phyloP scores from a whole-genome alignment of 441 rosid species.

The Pelargonium citronellum region DNA sequence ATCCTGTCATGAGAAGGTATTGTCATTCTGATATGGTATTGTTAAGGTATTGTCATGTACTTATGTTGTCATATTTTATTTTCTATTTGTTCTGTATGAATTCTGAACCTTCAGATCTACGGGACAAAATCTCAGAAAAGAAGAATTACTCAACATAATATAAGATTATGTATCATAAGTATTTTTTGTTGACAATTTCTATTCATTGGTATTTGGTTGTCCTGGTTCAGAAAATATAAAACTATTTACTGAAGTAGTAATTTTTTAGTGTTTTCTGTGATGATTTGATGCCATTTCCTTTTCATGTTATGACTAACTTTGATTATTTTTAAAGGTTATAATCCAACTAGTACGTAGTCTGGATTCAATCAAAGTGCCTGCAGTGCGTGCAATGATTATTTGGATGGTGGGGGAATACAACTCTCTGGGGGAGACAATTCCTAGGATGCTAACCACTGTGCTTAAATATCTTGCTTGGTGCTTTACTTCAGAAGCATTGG shows the following conservation, averaged over 20 bases:
- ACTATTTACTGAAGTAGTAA: not conserved
- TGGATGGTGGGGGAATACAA: slow-evolving; percentile 92
- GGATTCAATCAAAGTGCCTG: slow-evolving; percentile 77
- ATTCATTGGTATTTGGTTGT: not conserved
- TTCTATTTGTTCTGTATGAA: slow-evolving; percentile 7
- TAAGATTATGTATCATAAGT: too few species aligned
- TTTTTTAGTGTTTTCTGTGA: not conserved
- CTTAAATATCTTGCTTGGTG: slow-evolving; percentile 87
- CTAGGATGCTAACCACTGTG: slow-evolving; percentile 64
- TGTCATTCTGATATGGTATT: slow-evolving; percentile 19
- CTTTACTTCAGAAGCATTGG: slow-evolving; percentile 73
- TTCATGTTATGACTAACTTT: slow-evolving; percentile 9
- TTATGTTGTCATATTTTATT: not conserved
- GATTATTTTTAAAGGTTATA: slow-evolving; percentile 47
- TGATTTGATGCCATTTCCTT: not conserved
- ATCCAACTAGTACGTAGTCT: slow-evolving; percentile 69
- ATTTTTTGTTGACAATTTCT: not conserved
- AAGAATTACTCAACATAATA: not conserved
- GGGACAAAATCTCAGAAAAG: slow-evolving; percentile 6
- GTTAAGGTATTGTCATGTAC: slow-evolving; percentile 13
- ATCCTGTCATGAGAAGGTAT: slow-evolving; percentile 69
- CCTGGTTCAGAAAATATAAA: not conserved
- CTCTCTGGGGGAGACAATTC: slow-evolving; percentile 66
- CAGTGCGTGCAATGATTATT: slow-evolving; percentile 80
- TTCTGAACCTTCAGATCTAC: slow-evolving; percentile 12